Evolutionary conservation across 805 yeast species (phyloP).

Genomic region (Naumovozyma baii): DNA sequence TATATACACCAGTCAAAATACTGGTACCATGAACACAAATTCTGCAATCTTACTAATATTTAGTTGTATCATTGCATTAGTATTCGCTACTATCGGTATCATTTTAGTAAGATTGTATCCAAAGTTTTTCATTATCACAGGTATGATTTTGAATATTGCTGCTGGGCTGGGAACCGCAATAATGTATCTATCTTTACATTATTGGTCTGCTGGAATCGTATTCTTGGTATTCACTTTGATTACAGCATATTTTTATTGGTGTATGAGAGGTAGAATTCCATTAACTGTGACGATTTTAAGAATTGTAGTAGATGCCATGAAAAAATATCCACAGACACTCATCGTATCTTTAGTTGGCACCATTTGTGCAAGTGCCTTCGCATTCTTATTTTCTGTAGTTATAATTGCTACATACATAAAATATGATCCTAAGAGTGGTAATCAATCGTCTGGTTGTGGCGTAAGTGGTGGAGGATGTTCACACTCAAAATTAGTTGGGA

Average conservation of each 20-base stretch:
- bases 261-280: slow-evolving; percentile 61
- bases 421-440: slow-evolving; percentile 44
- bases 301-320: slow-evolving; percentile 70
- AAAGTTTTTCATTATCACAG: slow-evolving; percentile 53
- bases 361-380: slow-evolving; percentile 49
- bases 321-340: slow-evolving; percentile 59
- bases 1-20: slow-evolving; percentile 42
- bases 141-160: slow-evolving; percentile 56
- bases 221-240: slow-evolving; percentile 55
- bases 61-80: slow-evolving; percentile 49
- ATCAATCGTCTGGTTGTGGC: slow-evolving; percentile 45
- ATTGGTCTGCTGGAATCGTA: slow-evolving; percentile 75
- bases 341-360: slow-evolving; percentile 53
- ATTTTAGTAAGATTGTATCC: slow-evolving; percentile 57
- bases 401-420: slow-evolving; percentile 72
- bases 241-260: slow-evolving; percentile 65
- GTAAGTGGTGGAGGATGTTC: slow-evolving; percentile 46
- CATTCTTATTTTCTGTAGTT: slow-evolving; percentile 54
- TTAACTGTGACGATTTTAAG: slow-evolving; percentile 61
- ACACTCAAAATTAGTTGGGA: slow-evolving; percentile 53
- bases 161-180: slow-evolving; percentile 71
- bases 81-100: slow-evolving; percentile 47
- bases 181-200: slow-evolving; percentile 54
- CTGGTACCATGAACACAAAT: slow-evolving; percentile 65
- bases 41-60: slow-evolving; percentile 64